phyloP scores from a whole-genome alignment of 75 land plant genomes.

The Isoetes taiwanensis region DNA sequence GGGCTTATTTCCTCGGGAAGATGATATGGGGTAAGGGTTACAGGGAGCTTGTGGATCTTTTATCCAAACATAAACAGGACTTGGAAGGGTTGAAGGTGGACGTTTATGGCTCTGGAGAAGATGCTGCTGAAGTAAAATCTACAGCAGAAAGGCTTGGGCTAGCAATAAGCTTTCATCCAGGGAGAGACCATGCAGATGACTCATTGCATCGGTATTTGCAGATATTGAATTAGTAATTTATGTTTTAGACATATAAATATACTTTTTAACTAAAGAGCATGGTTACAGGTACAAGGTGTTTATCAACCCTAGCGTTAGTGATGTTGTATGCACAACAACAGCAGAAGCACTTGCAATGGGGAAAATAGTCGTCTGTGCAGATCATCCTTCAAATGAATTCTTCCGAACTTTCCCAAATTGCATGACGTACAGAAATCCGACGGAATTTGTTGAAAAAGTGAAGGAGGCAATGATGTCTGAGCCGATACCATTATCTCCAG shows the following conservation, averaged over 20 bases:
- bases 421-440: constrained; percentile 72
- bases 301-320: constrained; percentile 91
- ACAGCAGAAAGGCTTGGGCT: constrained; percentile 47
- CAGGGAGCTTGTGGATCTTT: constrained; percentile 79
- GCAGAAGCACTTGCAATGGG: constrained; percentile 99
- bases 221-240: neutral
- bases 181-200: constrained; percentile 95
- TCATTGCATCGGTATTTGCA: constrained; percentile 68
- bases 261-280: neutral
- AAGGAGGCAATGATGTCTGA: constrained; percentile 65
- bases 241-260: neutral
- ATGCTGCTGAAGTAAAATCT: constrained; percentile 63
- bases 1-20: constrained; percentile 92
- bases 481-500: constrained; percentile 75
- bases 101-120: constrained; percentile 87
- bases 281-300: constrained; percentile 81
- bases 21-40: constrained; percentile 99
- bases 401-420: constrained; percentile 91
- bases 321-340: constrained; percentile 94
- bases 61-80: constrained; percentile 55
- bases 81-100: constrained; percentile 69
- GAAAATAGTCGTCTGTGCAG: constrained; percentile 90
- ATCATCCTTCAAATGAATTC: constrained; percentile 96
- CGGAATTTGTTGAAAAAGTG: constrained; percentile 84
- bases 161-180: constrained; percentile 64